These are phyloP conservation scores for Hypoxylon cercidicola DNA, from an alignment of 495 filamentous ascomycete species.

Conservation along the genomic window DNA sequence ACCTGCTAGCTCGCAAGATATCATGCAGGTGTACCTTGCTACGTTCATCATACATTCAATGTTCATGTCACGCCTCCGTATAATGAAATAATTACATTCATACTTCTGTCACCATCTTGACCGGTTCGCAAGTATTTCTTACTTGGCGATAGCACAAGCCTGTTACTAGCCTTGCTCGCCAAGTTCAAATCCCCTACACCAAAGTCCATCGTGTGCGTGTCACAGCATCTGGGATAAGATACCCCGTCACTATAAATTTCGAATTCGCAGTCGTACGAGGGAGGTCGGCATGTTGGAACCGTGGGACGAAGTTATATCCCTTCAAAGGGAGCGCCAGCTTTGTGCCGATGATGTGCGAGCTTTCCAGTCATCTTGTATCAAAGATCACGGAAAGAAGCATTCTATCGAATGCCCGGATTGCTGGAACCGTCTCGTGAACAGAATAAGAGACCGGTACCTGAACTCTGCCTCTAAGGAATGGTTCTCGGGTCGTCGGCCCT, in stretches of 20 bases:
- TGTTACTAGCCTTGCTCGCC: no score
- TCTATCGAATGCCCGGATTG: constrained; percentile 53
- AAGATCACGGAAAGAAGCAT: constrained; percentile 45
- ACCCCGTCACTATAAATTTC: not conserved
- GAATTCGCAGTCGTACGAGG: not conserved
- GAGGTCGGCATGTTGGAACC: constrained; percentile 42
- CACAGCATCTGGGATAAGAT: not conserved
- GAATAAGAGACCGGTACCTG: constrained; percentile 50
- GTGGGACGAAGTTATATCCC: constrained; percentile 49
- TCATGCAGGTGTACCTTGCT: no score
- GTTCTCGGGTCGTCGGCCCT: constrained; percentile 52
- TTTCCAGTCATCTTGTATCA: constrained; percentile 39
- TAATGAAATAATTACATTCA: no score
- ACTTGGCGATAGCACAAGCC: no score
- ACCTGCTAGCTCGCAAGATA: no score
- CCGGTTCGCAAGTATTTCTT: no score
- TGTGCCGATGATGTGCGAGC: constrained; percentile 43
- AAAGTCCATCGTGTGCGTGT: no score
- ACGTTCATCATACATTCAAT: no score
- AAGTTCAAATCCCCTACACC: no score
- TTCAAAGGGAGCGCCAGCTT: constrained; percentile 41
- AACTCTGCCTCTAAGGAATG: constrained; percentile 52
- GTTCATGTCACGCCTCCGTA: no score
- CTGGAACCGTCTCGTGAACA: constrained; percentile 50
- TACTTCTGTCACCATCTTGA: no score